A percentile compares a stretch with the other conserved stretches of the same genome.
phyloP scores from a whole-genome alignment of 331 rosid genomes.

The Malus hybrid region DNA sequence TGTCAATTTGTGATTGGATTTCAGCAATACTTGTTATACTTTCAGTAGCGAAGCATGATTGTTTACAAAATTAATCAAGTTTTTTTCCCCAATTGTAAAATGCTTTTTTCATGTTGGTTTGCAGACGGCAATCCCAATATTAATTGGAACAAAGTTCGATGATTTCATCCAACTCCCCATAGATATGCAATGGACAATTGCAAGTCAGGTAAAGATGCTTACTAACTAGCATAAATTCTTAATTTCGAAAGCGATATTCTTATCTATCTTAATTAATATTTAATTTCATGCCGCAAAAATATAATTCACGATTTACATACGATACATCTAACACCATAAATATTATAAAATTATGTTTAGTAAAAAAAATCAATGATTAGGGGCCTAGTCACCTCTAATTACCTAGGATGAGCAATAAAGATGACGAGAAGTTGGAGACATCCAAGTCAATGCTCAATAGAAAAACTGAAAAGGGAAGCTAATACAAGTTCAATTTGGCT shows the following conservation, averaged over 20 bases:
- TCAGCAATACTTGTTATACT: too few relatives aligned
- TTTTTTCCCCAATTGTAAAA: not conserved
- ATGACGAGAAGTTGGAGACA: not conserved
- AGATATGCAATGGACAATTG: slow-evolving; percentile 95
- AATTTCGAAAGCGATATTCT: too few relatives aligned
- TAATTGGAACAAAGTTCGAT: slow-evolving; percentile 90
- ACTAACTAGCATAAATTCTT: too few relatives aligned
- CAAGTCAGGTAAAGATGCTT: slow-evolving; percentile 54
- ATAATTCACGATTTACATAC: too few relatives aligned
- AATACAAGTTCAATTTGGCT: not conserved
- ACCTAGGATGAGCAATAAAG: not conserved
- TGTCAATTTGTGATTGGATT: too few relatives aligned
- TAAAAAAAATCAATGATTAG: not conserved
- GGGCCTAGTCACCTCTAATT: not conserved
- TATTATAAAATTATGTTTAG: not conserved
- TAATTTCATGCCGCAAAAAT: too few relatives aligned
- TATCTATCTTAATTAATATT: too few relatives aligned
- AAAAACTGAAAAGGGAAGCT: not conserved
- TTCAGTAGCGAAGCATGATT: too few relatives aligned
- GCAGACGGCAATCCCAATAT: slow-evolving; percentile 83
- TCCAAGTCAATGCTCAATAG: not conserved
- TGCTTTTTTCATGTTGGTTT: too few relatives aligned
- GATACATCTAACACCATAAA: too few relatives aligned
- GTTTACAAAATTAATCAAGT: not conserved
- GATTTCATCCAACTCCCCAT: slow-evolving; percentile 96